Evolutionary conservation across 176 grass and related monocot genomes (phyloP).

Genomic region (Aegilops umbellulata): DNA sequence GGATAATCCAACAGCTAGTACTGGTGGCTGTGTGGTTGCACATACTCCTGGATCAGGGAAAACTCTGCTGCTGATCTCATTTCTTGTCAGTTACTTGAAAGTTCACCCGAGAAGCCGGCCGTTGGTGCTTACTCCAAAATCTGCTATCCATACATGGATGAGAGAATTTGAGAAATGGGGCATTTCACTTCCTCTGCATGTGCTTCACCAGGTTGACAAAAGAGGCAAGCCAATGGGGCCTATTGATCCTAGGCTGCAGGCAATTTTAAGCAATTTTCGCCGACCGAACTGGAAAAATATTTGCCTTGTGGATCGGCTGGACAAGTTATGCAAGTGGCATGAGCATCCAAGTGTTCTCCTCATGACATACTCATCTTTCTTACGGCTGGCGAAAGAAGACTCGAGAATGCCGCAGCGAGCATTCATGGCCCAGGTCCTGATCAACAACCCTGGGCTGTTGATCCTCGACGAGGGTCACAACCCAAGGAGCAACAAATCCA

Average conservation of each 20-base stretch:
- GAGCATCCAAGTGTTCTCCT: constrained; percentile 76
- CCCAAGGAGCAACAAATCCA: constrained; percentile 82
- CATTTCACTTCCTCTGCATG: constrained; percentile 57
- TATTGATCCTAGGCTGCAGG: constrained; percentile 37
- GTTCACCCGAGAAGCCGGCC: constrained; percentile 76
- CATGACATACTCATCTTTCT: constrained; percentile 86
- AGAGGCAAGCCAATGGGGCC: constrained; percentile 24
- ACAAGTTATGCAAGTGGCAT: constrained; percentile 82
- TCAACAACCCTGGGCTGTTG: constrained; percentile 75
- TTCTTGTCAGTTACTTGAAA: constrained; percentile 81
- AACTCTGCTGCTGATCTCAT: constrained; percentile 74
- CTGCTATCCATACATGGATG: constrained; percentile 77
- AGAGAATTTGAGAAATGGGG: constrained; percentile 86
- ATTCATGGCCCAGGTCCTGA: constrained; percentile 56
- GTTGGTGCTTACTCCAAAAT: constrained; percentile 82
- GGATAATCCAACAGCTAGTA: constrained; percentile 33
- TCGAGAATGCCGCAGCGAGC: constrained; percentile 41
- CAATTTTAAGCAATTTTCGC: constrained; percentile 22
- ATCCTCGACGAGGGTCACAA: constrained; percentile 96
- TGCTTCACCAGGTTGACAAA: constrained; percentile 45
- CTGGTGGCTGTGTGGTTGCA: constrained; percentile 86
- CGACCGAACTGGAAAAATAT: constrained; percentile 33
- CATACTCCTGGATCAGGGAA: constrained; percentile 92
- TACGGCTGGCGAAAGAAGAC: constrained; percentile 56
- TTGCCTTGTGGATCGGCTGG: constrained; percentile 59